Base-by-base conservation (phyloP, 108 stramenopile genomes). In the Pseudonitzschia multistriata region DNA sequence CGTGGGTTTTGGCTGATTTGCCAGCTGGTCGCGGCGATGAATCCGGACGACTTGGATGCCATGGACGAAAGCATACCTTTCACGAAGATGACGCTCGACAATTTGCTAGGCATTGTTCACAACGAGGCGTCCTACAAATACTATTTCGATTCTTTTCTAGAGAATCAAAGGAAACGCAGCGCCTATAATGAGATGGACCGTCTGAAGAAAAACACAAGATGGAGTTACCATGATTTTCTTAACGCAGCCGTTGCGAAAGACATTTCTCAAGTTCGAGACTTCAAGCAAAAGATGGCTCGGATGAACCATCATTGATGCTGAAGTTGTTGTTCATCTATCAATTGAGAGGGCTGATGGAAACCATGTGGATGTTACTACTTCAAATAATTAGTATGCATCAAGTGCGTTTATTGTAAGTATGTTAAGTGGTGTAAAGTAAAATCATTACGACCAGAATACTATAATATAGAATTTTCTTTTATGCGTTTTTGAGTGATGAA, bases 11-110 rank as follows among this genome's bases (percentile, higher is more conserved):
- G 78, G 47, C 52, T 84, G 6, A 74, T 84, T 56, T 70, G 73
- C 39, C 68, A 66, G 47, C 49, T 84, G 25, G 83, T 79, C 6
- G 83, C 83, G 3, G 83, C 83, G 22, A 73, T 79, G 62, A 81
- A 81, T 60, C 83, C 83, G 0, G 78, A 81, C 33, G 83, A 84
- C 62, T 73, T 84, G 78, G 83, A 84, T 73, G 83, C 83, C 67
- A 81, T 84, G 83, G 80, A 84, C 68, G 83, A 84, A 36, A 70
- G 53, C 19, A 78, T 84, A n/a, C 83, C 83, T 21, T 81, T 84
- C 64, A 84, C 83, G 52, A 81, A 81, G 68, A 45, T 40, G 2
- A 76, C 78, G 2, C 70, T 84, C 55, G 78, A 81, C 56, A 84
- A 81, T 70, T 66, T 84, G 49, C 56, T 84, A 67, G 83, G 83